Conservation (phyloP, 805 yeast genomes). For the Myxozyma vanderwaltii region DNA sequence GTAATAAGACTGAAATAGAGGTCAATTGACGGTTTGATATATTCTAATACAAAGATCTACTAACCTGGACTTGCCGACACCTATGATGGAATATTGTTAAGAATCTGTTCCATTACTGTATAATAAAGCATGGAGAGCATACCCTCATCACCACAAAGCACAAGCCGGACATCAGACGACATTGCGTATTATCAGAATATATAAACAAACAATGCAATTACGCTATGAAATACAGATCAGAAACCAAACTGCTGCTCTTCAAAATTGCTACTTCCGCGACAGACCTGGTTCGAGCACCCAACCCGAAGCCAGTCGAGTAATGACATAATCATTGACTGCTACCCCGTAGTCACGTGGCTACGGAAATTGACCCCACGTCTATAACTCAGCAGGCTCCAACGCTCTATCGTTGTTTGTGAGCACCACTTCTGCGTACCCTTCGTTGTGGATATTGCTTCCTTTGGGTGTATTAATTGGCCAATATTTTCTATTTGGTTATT, state of each 20-base stretch:
- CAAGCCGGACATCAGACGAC: conserved; percentile 60
- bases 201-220: background rate
- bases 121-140: conserved; percentile 4
- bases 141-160: conserved; percentile 80
- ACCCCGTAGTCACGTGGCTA: conserved; percentile 9
- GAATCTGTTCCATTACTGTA: background rate
- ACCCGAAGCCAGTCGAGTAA: background rate
- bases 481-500: background rate
- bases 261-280: background rate
- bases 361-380: conserved; percentile 6
- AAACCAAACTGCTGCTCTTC: background rate
- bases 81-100: conserved; percentile 7
- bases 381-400: conserved; percentile 5
- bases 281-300: background rate
- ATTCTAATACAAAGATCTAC: background rate
- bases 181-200: background rate
- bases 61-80: conserved; percentile 37
- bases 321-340: background rate
- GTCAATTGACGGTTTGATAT: background rate
- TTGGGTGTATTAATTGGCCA: too few species aligned
- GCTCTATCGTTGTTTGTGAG: background rate
- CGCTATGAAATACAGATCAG: background rate
- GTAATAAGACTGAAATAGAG: conserved; percentile 61
- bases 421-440: too few species aligned
- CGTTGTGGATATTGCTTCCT: too few species aligned